Percentiles rank a stretch among this genome's conserved stretches.
phyloP scores from a whole-genome alignment of 139 green algal species.

The Micractinium sp. region DNA sequence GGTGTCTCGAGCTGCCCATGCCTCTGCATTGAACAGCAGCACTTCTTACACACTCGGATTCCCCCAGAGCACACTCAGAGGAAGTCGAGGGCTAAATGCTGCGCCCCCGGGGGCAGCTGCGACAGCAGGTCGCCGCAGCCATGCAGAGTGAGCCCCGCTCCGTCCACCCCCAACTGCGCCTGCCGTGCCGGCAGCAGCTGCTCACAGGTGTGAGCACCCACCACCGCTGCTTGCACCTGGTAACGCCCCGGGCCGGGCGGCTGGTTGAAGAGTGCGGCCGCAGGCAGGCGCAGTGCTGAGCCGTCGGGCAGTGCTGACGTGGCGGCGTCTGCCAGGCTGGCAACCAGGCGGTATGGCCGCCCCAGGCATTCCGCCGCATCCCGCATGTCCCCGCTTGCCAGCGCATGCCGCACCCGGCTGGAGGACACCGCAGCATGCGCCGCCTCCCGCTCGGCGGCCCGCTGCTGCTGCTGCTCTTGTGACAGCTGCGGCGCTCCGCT shows the following conservation, averaged over 20 bases:
- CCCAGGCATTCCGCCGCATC: slow-evolving; percentile 29
- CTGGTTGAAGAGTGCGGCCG: slow-evolving; percentile 30
- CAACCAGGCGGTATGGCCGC: slow-evolving; percentile 42
- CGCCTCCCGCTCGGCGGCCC: background rate
- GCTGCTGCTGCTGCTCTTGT: slow-evolving; percentile 2
- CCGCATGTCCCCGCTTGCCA: slow-evolving; percentile 56
- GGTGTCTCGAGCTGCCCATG: background rate
- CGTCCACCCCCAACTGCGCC: background rate
- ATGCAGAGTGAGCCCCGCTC: background rate
- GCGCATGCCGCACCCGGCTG: slow-evolving; percentile 57
- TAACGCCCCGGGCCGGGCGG: slow-evolving; percentile 24
- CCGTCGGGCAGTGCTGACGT: background rate
- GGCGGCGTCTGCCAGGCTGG: slow-evolving; percentile 3
- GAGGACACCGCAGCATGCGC: slow-evolving; percentile 50
- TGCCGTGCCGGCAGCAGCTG: background rate
- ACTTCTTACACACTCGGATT: background rate
- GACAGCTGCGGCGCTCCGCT: no score
- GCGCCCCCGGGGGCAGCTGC: background rate
- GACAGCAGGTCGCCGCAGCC: background rate
- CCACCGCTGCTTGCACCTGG: background rate
- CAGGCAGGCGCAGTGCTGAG: slow-evolving; percentile 1
- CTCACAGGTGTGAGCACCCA: background rate
- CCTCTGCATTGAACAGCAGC: background rate
- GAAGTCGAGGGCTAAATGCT: slow-evolving; percentile 12
- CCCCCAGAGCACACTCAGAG: background rate